Conservation (phyloP, 192 early-diverging fungal species). For the Podila horticola region DNA sequence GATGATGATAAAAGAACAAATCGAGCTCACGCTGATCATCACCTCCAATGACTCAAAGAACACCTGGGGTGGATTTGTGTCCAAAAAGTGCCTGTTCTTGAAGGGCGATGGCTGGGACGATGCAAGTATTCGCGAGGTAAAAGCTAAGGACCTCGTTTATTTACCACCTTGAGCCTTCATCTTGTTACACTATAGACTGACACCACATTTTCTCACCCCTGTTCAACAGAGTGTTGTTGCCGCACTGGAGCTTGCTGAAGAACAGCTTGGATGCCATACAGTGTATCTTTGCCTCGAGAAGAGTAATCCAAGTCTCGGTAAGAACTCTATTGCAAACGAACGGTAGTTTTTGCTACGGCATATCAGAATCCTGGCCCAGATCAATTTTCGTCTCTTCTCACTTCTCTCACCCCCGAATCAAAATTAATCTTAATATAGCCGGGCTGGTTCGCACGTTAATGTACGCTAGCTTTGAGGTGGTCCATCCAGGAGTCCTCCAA, state of each 20-base stretch:
- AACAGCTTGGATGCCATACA: conserved; percentile 24
- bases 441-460: conserved; percentile 65
- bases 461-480: conserved; percentile 70
- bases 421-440: conserved; percentile 16
- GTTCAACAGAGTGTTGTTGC: conserved; percentile 38
- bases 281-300: conserved; percentile 47
- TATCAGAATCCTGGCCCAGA: neutral
- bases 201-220: neutral
- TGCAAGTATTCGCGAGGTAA: conserved; percentile 51
- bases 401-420: neutral
- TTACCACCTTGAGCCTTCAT: neutral
- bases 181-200: neutral
- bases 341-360: neutral
- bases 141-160: neutral
- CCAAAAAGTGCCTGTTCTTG: conserved; percentile 24
- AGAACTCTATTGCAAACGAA: neutral
- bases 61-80: conserved; percentile 47
- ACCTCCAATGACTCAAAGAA: conserved; percentile 45
- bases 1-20: neutral
- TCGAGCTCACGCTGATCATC: conserved; percentile 40
- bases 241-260: conserved; percentile 44
- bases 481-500: conserved; percentile 50
- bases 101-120: conserved; percentile 44
- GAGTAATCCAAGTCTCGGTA: conserved; percentile 30
- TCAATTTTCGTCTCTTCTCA: neutral